Conservation (phyloP, 192 early-diverging fungal genomes). For the Phycomyces blakesleeanus region DNA sequence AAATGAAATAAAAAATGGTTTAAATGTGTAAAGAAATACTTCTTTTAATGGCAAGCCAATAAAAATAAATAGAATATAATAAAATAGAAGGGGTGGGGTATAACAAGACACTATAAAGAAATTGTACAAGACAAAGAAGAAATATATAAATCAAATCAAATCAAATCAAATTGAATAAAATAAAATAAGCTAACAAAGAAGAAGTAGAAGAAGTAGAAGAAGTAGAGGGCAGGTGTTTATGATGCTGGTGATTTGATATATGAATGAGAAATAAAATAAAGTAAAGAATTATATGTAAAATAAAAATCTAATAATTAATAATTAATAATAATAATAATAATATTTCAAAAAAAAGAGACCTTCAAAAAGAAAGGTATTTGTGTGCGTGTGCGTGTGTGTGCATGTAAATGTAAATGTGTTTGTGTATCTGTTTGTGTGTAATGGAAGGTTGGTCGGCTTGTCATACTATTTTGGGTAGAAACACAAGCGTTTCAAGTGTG, state of each 20-base stretch:
- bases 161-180: neutral
- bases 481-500: neutral
- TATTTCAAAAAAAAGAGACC: neutral
- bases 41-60: neutral
- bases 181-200: neutral
- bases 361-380: neutral
- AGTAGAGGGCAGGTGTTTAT: too few relatives aligned
- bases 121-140: neutral
- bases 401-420: neutral
- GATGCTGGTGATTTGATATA: too few relatives aligned
- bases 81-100: neutral
- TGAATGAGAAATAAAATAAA: too few relatives aligned
- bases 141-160: too few relatives aligned
- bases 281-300: too few relatives aligned
- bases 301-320: too few relatives aligned
- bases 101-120: neutral
- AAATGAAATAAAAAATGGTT: neutral
- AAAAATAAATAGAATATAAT: neutral
- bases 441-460: too few relatives aligned
- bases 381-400: neutral
- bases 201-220: neutral
- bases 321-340: too few relatives aligned
- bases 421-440: neutral
- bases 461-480: too few relatives aligned
- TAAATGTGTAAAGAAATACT: too few relatives aligned